Percentiles rank a stretch among this genome's conserved stretches.
These are phyloP conservation scores for Fraxinus dipetala DNA, from an alignment of 305 asterid species.

Conservation along the genomic window DNA sequence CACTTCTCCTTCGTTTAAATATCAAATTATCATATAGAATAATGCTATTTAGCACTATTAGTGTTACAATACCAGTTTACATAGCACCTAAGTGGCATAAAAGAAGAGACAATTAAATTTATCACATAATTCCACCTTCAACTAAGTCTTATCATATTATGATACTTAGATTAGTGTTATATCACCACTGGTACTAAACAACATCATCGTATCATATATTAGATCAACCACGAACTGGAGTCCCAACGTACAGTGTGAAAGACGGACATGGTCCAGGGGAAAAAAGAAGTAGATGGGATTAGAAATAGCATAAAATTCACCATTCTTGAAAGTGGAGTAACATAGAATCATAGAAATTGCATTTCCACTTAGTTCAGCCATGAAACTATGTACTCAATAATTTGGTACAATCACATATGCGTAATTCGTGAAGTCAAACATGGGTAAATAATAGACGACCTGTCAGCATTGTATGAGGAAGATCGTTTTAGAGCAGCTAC, in stretches of 20 bases:
- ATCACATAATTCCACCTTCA: too few relatives aligned
- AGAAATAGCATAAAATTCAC: neutral
- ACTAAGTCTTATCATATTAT: too few relatives aligned
- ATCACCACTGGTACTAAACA: too few relatives aligned
- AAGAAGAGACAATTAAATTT: too few relatives aligned
- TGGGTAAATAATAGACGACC: conserved; percentile 39
- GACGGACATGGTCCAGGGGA: neutral
- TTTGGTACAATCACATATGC: neutral
- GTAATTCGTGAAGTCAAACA: neutral
- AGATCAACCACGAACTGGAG: neutral
- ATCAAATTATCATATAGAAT: too few relatives aligned
- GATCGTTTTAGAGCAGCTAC: conserved; percentile 64
- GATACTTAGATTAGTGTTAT: too few relatives aligned
- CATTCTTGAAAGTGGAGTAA: neutral
- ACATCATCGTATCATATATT: neutral
- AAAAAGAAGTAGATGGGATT: neutral
- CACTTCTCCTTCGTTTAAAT: neutral
- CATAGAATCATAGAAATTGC: neutral
- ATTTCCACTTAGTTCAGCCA: neutral
- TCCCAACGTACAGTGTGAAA: neutral
- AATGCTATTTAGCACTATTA: too few relatives aligned
- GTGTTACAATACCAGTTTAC: too few relatives aligned
- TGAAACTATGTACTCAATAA: neutral
- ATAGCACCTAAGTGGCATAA: too few relatives aligned
- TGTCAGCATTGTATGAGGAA: conserved; percentile 71